Conservation (phyloP, 1,284 basidiomycete genomes). For the Moesziomyces sp. region DNA sequence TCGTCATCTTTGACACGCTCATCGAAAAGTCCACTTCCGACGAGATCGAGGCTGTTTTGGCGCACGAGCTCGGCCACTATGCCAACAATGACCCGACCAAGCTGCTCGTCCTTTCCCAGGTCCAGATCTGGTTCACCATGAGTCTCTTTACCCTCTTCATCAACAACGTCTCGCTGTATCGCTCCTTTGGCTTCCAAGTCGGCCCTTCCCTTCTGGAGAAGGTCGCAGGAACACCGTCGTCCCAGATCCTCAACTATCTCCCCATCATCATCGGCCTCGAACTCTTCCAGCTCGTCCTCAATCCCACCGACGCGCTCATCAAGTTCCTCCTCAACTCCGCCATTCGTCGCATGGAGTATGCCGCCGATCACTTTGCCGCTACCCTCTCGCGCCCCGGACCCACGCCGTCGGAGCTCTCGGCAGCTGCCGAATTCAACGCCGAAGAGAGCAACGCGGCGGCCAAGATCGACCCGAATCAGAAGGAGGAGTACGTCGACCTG, state of each 20-base stretch:
- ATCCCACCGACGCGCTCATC: constrained; percentile 60
- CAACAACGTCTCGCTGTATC: constrained; percentile 79
- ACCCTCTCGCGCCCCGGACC: constrained; percentile 46
- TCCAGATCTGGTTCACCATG: constrained; percentile 87
- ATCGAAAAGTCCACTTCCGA: constrained; percentile 87
- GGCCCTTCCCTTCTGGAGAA: constrained; percentile 40
- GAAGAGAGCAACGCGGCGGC: constrained; percentile 17
- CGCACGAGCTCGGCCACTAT: constrained; percentile 85
- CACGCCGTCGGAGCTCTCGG: constrained; percentile 42
- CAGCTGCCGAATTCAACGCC: constrained; percentile 36
- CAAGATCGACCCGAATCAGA: constrained; percentile 42
- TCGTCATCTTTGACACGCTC: constrained; percentile 96
- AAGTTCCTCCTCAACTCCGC: constrained; percentile 62
- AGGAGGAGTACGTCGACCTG: constrained; percentile 57
- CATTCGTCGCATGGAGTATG: constrained; percentile 63
- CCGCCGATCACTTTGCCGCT: constrained; percentile 61
- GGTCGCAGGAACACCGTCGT: constrained; percentile 15
- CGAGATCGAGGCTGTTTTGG: constrained; percentile 67
- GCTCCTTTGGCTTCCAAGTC: constrained; percentile 82
- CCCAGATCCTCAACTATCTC: constrained; percentile 49
- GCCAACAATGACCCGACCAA: constrained; percentile 81
- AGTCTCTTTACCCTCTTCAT: constrained; percentile 91
- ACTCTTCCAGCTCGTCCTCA: constrained; percentile 64
- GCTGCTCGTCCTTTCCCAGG: constrained; percentile 83
- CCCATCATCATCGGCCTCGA: constrained; percentile 65